Conservation (phyloP, 176 grass and related monocot species). For the Bolboschoenus planiculmis region DNA sequence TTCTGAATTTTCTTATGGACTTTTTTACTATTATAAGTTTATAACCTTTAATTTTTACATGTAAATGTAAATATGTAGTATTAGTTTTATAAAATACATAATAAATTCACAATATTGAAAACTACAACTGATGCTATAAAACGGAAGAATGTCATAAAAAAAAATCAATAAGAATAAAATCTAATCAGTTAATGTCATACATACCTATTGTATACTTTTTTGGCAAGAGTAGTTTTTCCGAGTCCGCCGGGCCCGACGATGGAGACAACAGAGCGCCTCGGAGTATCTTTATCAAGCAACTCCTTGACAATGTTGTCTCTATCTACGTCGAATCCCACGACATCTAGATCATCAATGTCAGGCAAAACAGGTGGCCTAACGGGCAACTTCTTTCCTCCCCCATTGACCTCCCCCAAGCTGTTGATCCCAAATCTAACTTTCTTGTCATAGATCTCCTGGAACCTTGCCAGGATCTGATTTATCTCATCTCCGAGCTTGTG, state of each 20-base stretch:
- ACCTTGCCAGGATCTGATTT: background rate
- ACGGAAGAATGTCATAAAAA: too few relatives aligned
- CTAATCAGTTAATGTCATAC: background rate
- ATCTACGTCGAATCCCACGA: background rate
- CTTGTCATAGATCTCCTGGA: background rate
- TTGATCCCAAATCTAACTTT: background rate
- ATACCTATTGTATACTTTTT: constrained; percentile 15
- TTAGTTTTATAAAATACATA: too few relatives aligned
- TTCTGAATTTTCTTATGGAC: too few relatives aligned
- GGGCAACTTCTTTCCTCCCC: background rate
- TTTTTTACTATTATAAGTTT: too few relatives aligned
- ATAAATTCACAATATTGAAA: too few relatives aligned
- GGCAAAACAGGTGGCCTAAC: background rate
- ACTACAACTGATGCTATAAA: too few relatives aligned
- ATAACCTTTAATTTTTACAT: too few relatives aligned
- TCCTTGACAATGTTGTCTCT: background rate
- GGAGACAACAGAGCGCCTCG: background rate
- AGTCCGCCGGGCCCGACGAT: background rate
- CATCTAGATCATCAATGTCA: background rate
- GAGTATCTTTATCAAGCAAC: background rate
- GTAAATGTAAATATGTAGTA: too few relatives aligned
- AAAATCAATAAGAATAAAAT: too few relatives aligned
- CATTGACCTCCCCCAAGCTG: background rate
- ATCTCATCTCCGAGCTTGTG: background rate
- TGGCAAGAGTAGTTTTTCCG: background rate